phyloP scores from a whole-genome alignment of 2,329 filamentous ascomycete genomes.

The Diaporthe batatas region DNA sequence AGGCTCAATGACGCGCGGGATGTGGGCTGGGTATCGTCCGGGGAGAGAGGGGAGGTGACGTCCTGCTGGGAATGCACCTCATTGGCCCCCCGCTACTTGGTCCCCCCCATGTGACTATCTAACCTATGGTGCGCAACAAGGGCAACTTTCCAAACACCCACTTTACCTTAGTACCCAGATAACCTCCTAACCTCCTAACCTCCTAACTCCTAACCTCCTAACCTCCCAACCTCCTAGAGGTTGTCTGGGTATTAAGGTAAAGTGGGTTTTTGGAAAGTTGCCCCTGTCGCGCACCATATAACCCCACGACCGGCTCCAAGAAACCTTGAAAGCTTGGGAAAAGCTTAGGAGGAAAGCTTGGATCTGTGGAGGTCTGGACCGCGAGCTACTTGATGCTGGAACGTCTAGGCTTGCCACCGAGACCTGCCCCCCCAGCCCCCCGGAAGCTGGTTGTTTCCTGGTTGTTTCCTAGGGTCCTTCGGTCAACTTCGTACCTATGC shows the following conservation, averaged over 20 bases:
- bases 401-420: neutral
- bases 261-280: too few relatives aligned
- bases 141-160: too few relatives aligned
- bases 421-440: neutral
- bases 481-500: neutral
- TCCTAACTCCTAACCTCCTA: too few relatives aligned
- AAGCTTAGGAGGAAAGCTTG: conserved; percentile 29
- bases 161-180: too few relatives aligned
- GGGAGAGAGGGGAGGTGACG: neutral
- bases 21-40: conserved; percentile 8
- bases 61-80: neutral
- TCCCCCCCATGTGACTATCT: conserved; percentile 1
- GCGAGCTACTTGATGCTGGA: neutral
- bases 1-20: neutral
- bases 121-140: too few relatives aligned
- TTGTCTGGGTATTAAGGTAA: too few relatives aligned
- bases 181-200: too few relatives aligned
- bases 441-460: neutral
- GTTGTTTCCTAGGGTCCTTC: too few relatives aligned
- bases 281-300: too few relatives aligned
- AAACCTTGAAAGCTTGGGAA: conserved; percentile 14
- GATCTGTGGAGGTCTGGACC: conserved; percentile 19
- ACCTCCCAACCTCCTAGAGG: too few relatives aligned
- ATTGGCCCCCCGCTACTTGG: neutral
- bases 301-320: conserved; percentile 7